Base-by-base conservation (phyloP, 2,329 filamentous ascomycete species). In the Trichoderma lentiforme region DNA sequence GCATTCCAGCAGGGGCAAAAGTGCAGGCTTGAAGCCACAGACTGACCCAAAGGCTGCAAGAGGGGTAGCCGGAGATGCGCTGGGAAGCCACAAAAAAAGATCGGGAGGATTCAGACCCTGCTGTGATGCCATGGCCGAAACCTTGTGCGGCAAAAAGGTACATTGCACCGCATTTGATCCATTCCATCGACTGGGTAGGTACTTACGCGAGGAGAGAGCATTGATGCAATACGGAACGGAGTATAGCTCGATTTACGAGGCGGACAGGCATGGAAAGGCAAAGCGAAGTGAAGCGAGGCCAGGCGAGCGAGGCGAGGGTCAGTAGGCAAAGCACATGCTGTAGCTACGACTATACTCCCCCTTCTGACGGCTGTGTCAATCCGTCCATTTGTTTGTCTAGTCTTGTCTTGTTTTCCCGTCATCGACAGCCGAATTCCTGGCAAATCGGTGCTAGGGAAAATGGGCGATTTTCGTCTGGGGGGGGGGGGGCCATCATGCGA, bases 401-500 rank as follows among this genome's bases (percentile, higher is more conserved):
- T n/a, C 4, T 39, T 43, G 39, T 43, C 39, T n/a, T 3, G 39
- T 21, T 14, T 53, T 24, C 21, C 47, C 47, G 47, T 24, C 47
- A 53, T 53, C 47, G n/a, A 53, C n/a, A 53, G 47, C 47, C 47
- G 47, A 53, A 21, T 53, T 21, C 43, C 43, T 21, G n/a, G n/a
- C 43, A n/a, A 51, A 51, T 43, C 39, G 39, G 39, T 43, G 39
- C 39, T 43, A 43, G 39, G 39, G 3, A 43, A n/a, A 43, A 43
- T 43, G 39, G 39, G 43, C 43, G 43, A 21, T 51, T 51, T 51
- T 51, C 18, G 14, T 36, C 6, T 8, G 21, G n/a, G 60, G 66
- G 66, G n/a, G n/a, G n/a, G n/a, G n/a, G n/a, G n/a, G n/a, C 66
- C 66, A 61, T 69, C 32, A 69, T 69, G 66, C 56, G 56, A 39